Conservation (phyloP, 768 basidiomycete species). For the Boletus rex-veris region DNA sequence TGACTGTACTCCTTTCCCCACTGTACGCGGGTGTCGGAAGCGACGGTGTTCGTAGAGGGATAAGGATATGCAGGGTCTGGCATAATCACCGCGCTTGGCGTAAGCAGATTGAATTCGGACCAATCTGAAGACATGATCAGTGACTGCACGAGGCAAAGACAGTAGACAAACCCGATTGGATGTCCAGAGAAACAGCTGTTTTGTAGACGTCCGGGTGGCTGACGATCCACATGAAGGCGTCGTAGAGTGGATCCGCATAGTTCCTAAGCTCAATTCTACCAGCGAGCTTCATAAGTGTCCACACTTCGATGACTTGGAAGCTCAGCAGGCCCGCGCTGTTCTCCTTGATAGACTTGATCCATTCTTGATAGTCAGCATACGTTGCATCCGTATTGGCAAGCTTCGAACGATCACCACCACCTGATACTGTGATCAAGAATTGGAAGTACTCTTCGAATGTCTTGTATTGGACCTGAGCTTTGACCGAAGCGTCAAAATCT, state of each 20-base stretch:
- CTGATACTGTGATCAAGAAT: neutral
- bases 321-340: neutral
- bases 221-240: neutral
- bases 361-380: neutral
- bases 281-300: neutral
- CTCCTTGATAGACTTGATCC: neutral
- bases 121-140: neutral
- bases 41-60: neutral
- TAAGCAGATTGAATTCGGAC: neutral
- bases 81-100: neutral
- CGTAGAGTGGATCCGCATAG: neutral
- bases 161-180: neutral
- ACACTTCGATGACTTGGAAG: neutral
- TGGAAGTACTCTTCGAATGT: neutral
- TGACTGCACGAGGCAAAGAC: neutral
- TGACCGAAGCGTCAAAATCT: neutral
- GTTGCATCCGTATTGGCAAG: neutral
- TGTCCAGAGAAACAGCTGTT: neutral
- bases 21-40: neutral
- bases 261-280: neutral
- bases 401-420: neutral
- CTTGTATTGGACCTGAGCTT: neutral
- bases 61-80: neutral
- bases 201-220: neutral
- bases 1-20: neutral